Evolutionary conservation across 257 asterid genomes (phyloP), one percentile per base, ranked within the genome.

Genomic region (Penstemon eatonii): DNA sequence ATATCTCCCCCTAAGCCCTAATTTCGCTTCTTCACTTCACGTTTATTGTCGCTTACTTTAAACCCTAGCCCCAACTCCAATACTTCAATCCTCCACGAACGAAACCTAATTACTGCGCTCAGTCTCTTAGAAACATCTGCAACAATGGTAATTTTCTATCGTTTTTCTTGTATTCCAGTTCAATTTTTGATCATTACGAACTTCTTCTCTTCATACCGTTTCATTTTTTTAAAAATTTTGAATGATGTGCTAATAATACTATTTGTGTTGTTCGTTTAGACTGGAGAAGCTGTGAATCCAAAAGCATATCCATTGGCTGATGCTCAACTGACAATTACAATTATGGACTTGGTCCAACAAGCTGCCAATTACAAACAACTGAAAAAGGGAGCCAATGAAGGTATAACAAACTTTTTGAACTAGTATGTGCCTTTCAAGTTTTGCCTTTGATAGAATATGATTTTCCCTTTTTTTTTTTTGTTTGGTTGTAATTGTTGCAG

Each of bases 381-480:
- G 69, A 92, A 92, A 50, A 92, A 92, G 85, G 96, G 98, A 3
- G 96, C 96, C 50, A 92, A 89, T 81, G 98, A 92, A 87, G 98
- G 98, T 92, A 12, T 3, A 10, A 2, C 45, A 11, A 11, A 5
- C 1, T 40, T 4, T 12, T 7, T 6, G 12, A 3, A 13, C 4
- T 0, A 4, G 4, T 39, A 13, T 1, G 41, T 60, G 4, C 43
- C 3, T 62, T 62, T 42, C 33, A 1, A 25, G 2, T 25, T 6
- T 12, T 33, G 11, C 4, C 54, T 5, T 18, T 11, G 0, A 33
- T 36, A n/a, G 11, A 11, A 9, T 46, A 7, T 7, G 63, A 13
- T 58, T 10, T 6, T 12, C 15, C n/a, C 11, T 56, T 6, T 62
- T 18, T 40, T 2, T 1, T 51, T 15, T 12, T 44, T 8, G n/a